Base-by-base conservation (phyloP, 768 basidiomycete species). In the Sistotremastrum niveocremeum region DNA sequence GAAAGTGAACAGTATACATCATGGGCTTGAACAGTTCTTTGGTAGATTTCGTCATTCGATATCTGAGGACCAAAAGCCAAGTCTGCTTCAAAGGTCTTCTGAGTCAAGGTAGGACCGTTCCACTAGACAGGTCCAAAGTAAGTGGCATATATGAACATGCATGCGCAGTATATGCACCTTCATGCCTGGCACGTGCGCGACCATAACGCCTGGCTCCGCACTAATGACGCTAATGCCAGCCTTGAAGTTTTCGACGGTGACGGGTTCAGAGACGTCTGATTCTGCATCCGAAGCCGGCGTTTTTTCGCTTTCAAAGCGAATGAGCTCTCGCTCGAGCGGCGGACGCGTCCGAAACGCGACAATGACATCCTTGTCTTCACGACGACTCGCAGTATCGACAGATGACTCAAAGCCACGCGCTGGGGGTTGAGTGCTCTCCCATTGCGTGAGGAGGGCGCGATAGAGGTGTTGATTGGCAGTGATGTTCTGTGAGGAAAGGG, bases 321-420 rank as follows among this genome's bases (percentile, higher is more conserved):
- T 20, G 20, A 20, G 20, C 49, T 61, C 61, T 41, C 60, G 49
- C 6, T 49, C 52, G 29, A 63, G 56, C 10, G 61, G 55, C 2
- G 63, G 63, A 42, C 63, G 62, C 47, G 63, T 65, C 41, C 63
- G 48, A 44, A 65, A 63, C 49, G 63, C 63, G 51, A 65, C 62
- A 37, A 63, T 49, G 34, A 63, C 58, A 51, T 63, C 61, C 46
- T 63, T 63, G 42, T 53, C 51, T 35, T 43, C 47, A 45, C 45
- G 36, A 44, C 8, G 32, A 6, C 42, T 47, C 12, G 46, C 45
- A 39, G 47, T 31, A 9, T 54, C 50, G 6, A 34, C 49, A 0
- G 53, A 43, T 2, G 51, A 48, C 28, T 46, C 49, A 8, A 61
- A 61, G 7, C 53, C 48, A 12, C 51, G 54, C 9, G 43, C 10